Conservation (phyloP, 208 protist species). For the Strigomonas galati region DNA sequence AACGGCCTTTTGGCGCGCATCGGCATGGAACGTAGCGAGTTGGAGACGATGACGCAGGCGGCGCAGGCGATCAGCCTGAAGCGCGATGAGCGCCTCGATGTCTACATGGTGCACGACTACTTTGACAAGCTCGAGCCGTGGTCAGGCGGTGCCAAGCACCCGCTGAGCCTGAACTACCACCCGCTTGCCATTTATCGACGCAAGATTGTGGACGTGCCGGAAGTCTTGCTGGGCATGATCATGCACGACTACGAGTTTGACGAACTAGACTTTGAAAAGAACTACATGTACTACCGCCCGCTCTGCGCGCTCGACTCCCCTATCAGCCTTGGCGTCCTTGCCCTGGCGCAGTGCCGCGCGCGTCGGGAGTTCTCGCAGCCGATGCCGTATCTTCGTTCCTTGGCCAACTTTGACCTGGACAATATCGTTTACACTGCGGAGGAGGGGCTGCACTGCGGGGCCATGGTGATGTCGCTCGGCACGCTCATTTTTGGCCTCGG, state of each 20-base stretch:
- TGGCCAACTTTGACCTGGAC: slow-evolving; percentile 80
- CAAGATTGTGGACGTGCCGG: slow-evolving; percentile 85
- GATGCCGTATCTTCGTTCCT: slow-evolving; percentile 68
- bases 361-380: slow-evolving; percentile 58
- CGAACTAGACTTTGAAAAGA: slow-evolving; percentile 59
- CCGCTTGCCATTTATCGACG: slow-evolving; percentile 83
- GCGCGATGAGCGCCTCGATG: slow-evolving; percentile 55
- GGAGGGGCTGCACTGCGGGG: slow-evolving; percentile 83
- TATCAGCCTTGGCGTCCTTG: slow-evolving; percentile 71
- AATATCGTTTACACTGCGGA: slow-evolving; percentile 85
- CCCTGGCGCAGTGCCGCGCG: slow-evolving; percentile 62
- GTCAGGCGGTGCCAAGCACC: slow-evolving; percentile 61
- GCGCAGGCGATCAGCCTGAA: slow-evolving; percentile 56
- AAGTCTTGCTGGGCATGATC: slow-evolving; percentile 85
- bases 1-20: slow-evolving; percentile 50
- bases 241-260: slow-evolving; percentile 81
- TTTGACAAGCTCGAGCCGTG: slow-evolving; percentile 79
- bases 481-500: slow-evolving; percentile 75
- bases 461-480: slow-evolving; percentile 60
- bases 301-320: slow-evolving; percentile 87
- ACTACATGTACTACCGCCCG: slow-evolving; percentile 78
- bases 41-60: slow-evolving; percentile 47
- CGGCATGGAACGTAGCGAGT: slow-evolving; percentile 57
- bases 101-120: slow-evolving; percentile 87
- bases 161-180: slow-evolving; percentile 88